These are phyloP conservation scores for Boletus vermiculosoides DNA, from an alignment of 768 basidiomycete species.

Conservation along the genomic window DNA sequence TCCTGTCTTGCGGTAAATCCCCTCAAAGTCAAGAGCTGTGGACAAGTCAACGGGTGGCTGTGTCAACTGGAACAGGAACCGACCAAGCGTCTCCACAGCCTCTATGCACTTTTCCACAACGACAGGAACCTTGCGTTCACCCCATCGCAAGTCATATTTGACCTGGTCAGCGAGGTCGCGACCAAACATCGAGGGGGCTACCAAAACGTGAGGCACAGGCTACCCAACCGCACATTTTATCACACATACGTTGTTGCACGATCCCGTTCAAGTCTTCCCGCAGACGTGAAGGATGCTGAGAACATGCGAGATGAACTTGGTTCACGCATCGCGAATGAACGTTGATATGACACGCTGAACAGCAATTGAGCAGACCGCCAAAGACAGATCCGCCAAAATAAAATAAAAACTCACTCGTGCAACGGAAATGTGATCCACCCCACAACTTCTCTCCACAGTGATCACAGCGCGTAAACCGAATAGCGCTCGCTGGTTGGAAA, in stretches of 20 bases:
- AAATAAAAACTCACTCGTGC: constrained; percentile 61
- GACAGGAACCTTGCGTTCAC: constrained; percentile 69
- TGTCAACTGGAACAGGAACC: constrained; percentile 23
- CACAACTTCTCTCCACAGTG: constrained; percentile 98
- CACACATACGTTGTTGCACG: constrained; percentile 16
- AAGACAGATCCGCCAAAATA: background rate
- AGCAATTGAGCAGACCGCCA: constrained; percentile 2
- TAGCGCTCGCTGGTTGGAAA: constrained; percentile 85
- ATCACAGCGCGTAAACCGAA: constrained; percentile 91
- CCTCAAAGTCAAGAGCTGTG: constrained; percentile 90
- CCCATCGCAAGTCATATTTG: constrained; percentile 56
- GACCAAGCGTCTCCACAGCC: constrained; percentile 86
- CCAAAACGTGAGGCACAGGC: constrained; percentile 16
- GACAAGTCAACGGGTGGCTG: background rate
- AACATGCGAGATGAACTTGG: constrained; percentile 65
- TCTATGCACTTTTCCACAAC: constrained; percentile 96
- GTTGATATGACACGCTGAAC: constrained; percentile 74
- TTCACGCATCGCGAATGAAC: constrained; percentile 86
- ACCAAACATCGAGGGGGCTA: constrained; percentile 91
- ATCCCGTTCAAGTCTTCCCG: constrained; percentile 34
- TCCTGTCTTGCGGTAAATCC: constrained; percentile 97
- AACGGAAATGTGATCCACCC: constrained; percentile 94
- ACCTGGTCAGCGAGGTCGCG: constrained; percentile 86
- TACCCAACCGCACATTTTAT: constrained; percentile 7
- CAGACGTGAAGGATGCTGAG: constrained; percentile 43